Evolutionary conservation across 805 yeast species (phyloP), one percentile per base, ranked within the genome.

Genomic region (Hanseniaspora hatyaiensis): DNA sequence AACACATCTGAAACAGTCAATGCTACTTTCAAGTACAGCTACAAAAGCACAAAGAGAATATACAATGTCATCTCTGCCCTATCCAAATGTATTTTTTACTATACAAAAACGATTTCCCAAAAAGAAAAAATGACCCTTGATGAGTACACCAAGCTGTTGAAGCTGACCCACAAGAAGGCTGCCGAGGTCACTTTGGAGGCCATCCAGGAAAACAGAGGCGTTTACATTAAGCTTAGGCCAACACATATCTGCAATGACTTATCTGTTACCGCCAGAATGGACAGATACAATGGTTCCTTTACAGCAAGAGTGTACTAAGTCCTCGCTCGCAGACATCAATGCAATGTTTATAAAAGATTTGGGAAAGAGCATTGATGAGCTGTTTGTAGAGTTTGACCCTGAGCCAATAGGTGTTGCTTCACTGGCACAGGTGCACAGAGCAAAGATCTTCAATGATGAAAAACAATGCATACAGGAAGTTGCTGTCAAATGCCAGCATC

Each of bases 401-500:
- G 63, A 60, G 8, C 98, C 99, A 0, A 78, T 92, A 34, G 99
- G 98, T 1, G 94, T 85, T 4, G 98, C 98, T 0, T 85, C 96
- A 0, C 69, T 92, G 53, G 98, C 98, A 0, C 99, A 92, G 59
- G 99, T 92, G 4, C 97, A 92, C 64, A 65, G 69, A 20, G 99
- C 94, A 0, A 71, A 62, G 1, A 59, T 88, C 47, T 71, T 66
- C 49, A 38, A 40, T 15, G 65, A 60, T 3, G 71, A 70, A 1
- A 37, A 40, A 5, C 16, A 37, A 4, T 13, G 18, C n/a, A 84
- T 82, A 1, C 72, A 78, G 51, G 75, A 71, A 56, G 97, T 89
- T 2, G 98, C 98, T 0, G 95, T 92, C 19, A 92, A 92, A 59
- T 74, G 89, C 34, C 98, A 92, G 62, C 97, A 88, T 61, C 98